These are phyloP conservation scores for Polytolypa hystricis DNA, from an alignment of 2,329 filamentous ascomycete species.

Conservation along the genomic window DNA sequence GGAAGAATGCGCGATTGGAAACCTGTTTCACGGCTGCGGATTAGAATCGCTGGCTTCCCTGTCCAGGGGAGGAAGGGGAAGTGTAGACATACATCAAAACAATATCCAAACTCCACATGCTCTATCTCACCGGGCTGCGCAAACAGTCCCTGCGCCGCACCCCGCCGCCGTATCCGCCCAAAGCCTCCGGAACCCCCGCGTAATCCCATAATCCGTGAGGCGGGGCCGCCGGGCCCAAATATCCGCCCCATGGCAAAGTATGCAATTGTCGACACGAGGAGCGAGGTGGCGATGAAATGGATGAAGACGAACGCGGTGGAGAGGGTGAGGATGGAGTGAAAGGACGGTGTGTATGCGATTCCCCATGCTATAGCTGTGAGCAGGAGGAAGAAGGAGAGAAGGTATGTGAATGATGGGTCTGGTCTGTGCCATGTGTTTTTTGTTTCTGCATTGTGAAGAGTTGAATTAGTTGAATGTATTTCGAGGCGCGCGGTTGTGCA, in stretches of 20 bases:
- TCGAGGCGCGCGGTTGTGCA: too few species aligned
- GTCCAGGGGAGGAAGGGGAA: neutral
- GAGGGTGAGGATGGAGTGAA: slow-evolving; percentile 37
- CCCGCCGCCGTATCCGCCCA: slow-evolving; percentile 18
- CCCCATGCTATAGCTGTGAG: slow-evolving; percentile 48
- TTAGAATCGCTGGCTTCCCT: neutral
- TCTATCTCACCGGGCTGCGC: slow-evolving; percentile 45
- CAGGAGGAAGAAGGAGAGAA: slow-evolving; percentile 55
- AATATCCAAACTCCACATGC: slow-evolving; percentile 58
- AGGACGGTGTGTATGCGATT: slow-evolving; percentile 40
- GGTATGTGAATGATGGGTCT: slow-evolving; percentile 59
- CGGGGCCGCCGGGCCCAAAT: slow-evolving; percentile 44
- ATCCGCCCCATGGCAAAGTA: slow-evolving; percentile 54
- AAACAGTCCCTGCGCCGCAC: slow-evolving; percentile 46
- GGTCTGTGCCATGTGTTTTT: slow-evolving; percentile 61
- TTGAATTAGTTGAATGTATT: neutral
- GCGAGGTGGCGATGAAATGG: slow-evolving; percentile 51
- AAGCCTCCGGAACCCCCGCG: slow-evolving; percentile 19
- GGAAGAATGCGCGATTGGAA: slow-evolving; percentile 56
- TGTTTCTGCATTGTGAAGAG: slow-evolving; percentile 40
- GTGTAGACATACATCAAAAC: slow-evolving; percentile 46
- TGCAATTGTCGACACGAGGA: slow-evolving; percentile 50
- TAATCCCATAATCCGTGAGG: slow-evolving; percentile 18
- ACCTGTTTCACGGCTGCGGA: slow-evolving; percentile 30
- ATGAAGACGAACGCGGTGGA: slow-evolving; percentile 40